Base-by-base conservation (phyloP, 2,329 filamentous ascomycete genomes). In the Aspergillus pseudonomiae region DNA sequence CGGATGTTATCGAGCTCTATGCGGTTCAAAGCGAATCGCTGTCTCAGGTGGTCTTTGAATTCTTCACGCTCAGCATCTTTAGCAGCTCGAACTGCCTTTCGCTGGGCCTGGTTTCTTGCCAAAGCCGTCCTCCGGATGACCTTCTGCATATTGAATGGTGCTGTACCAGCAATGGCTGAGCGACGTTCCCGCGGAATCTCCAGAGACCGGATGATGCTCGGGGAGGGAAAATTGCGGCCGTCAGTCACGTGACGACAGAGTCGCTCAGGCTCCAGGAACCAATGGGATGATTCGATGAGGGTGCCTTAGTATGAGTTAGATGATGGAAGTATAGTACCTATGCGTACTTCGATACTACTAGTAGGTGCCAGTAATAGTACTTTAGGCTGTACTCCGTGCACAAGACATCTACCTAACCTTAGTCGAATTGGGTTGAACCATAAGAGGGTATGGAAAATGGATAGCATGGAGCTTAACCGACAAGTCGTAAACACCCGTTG, bases 121-220 rank as follows among this genome's bases (percentile, higher is more conserved):
- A 89, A 83, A 61, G 85, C 81, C 60, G 89, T 88, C 70, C 89
- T 87, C 72, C 86, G 86, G 66, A 89, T 82, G 67, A 92, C 83
- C 79, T 89, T 91, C 80, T 92, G 88, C 91, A 92, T 93, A 67
- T 67, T 78, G 73, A 65, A 63, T 46, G 67, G 63, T 62, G 70
- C 69, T 67, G 70, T 68, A 57, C 64, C 70, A 71, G 73, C 73
- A 74, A 74, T 76, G 71, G 71, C 70, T 70, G 65, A 64, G 65
- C n/a, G 54, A 62, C 48, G 57, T 62, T 64, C 24, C 60, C 43
- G 55, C 53, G 28, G 55, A 60, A 60, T 60, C 30, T 39, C 55
- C 34, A 26, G 16, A 54, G 54, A 39, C 36, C 60, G 55, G 11
- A 24, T 53, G 52, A 43, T 43, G 52, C 43, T 57, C 57, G 21